Base-by-base conservation (phyloP, 1,284 basidiomycete genomes). In the Ustilago xerochloae region DNA sequence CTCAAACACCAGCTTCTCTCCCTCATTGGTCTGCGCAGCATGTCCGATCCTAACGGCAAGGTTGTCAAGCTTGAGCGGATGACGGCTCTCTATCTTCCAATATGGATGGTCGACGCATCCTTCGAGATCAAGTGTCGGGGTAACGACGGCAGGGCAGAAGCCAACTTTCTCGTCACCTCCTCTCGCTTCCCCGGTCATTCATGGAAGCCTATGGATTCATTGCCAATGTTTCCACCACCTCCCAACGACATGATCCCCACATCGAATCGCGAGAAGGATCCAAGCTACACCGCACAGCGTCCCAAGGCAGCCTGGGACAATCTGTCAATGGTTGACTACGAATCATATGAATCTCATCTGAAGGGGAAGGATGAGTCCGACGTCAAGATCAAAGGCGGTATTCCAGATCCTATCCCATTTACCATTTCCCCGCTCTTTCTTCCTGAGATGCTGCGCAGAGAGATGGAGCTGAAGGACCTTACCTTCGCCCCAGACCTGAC, bases 111-210 rank as follows among this genome's bases (percentile, higher is more conserved):
- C 26, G 67, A 75, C 22, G 72, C 67, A 5, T 63, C 59, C 12
- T 69, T 75, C 52, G 63, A 70, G 48, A 48, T 70, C 52, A 75
- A 66, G 48, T 75, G 72, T 38, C 46, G 67, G 12, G 72, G 72
- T 18, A 66, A 75, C 56, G 62, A 75, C 13, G 72, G 72, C 2
- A 49, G 63, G 9, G 72, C 67, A 0, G 72, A 75, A 30, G 59
- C 63, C 26, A 70, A 55, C 46, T 62, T 70, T 32, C 54, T 75
- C 57, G 46, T 51, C 1, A 63, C 57, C 0, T 39, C 45, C 6
- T 63, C 59, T 3, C 33, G 72, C 8, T 66, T 75, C 24, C 72
- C 72, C 1, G 72, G 72, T 2, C 66, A 75, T 22, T 60, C 72
- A 3, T 75, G 72, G 72, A 71, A 71, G 39, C 72, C 72, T 3